phyloP scores from a whole-genome alignment of 2,329 filamentous ascomycete species.

The Byssoonygena ceratinophila region DNA sequence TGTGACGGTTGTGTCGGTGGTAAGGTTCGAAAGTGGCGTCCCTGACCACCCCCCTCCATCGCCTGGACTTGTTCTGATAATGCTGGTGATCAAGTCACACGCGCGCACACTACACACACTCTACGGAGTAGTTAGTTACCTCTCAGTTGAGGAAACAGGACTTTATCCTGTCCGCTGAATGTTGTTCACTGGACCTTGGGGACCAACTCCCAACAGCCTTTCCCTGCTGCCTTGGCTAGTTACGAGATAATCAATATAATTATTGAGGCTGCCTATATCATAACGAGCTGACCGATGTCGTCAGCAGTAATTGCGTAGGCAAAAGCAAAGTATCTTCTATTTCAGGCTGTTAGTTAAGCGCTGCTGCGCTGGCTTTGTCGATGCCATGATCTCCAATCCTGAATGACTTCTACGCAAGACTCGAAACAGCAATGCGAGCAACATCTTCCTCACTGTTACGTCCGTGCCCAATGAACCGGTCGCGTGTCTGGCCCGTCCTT shows the following conservation, averaged over 20 bases:
- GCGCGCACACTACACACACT: neutral
- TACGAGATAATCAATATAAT: no score
- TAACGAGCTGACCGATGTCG: neutral
- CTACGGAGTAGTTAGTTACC: no score
- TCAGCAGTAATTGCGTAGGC: neutral
- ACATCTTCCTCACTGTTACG: neutral
- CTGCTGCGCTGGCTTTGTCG: neutral
- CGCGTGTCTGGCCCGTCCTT: neutral
- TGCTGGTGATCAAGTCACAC: slow-evolving; percentile 7
- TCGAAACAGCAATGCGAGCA: neutral
- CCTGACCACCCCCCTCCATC: slow-evolving; percentile 7
- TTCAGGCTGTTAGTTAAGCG: no score
- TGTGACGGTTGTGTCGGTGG: neutral
- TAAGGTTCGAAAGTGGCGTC: slow-evolving; percentile 8
- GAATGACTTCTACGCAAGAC: neutral
- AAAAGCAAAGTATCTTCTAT: no score
- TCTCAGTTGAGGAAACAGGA: slow-evolving; percentile 4
- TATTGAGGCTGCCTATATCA: no score
- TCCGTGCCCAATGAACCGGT: neutral
- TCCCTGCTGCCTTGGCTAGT: slow-evolving; percentile 3
- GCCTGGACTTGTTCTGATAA: neutral
- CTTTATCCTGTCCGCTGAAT: neutral
- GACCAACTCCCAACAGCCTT: neutral
- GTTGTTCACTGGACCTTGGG: no score
- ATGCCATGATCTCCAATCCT: neutral